phyloP scores from a whole-genome alignment of 2,329 filamentous ascomycete species.

The Epichloe typhina region DNA sequence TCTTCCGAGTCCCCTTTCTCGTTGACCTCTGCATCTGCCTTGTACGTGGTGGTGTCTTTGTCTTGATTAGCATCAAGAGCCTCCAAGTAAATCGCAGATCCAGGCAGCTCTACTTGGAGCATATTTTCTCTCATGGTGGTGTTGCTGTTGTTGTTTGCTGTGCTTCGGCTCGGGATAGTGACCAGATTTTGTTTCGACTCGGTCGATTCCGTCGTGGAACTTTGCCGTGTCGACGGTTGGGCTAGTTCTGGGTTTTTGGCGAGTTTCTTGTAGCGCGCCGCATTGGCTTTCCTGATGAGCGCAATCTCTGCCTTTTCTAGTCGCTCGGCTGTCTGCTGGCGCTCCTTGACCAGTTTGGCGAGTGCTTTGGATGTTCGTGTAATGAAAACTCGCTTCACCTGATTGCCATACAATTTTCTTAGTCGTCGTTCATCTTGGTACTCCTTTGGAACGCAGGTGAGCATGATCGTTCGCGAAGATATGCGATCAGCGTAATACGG shows the following conservation, averaged over 20 bases:
- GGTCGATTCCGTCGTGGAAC: background rate
- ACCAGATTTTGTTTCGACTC: conserved; percentile 5
- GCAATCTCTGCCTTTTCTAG: conserved; percentile 80
- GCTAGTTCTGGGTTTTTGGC: background rate
- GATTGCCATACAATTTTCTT: conserved; percentile 66
- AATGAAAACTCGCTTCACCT: conserved; percentile 77
- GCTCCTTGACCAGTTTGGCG: conserved; percentile 67
- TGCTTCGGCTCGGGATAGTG: conserved; percentile 1
- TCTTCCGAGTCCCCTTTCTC: background rate
- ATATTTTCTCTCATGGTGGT: background rate
- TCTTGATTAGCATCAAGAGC: background rate
- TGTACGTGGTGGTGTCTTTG: background rate
- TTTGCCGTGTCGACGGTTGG: background rate
- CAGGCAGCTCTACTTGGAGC: conserved; percentile 6
- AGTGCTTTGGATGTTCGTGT: conserved; percentile 64
- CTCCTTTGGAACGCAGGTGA: conserved; percentile 67
- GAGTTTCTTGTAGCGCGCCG: conserved; percentile 42
- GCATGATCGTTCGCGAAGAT: conserved; percentile 81
- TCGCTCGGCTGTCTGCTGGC: conserved; percentile 66
- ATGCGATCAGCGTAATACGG: conserved; percentile 74
- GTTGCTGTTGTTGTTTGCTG: background rate
- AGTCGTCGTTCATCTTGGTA: conserved; percentile 70
- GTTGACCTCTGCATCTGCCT: background rate
- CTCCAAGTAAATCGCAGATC: conserved; percentile 1
- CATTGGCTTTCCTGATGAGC: conserved; percentile 68